Base-by-base conservation (phyloP, 352 stramenopile species). In the Phytophthora kernoviae region DNA sequence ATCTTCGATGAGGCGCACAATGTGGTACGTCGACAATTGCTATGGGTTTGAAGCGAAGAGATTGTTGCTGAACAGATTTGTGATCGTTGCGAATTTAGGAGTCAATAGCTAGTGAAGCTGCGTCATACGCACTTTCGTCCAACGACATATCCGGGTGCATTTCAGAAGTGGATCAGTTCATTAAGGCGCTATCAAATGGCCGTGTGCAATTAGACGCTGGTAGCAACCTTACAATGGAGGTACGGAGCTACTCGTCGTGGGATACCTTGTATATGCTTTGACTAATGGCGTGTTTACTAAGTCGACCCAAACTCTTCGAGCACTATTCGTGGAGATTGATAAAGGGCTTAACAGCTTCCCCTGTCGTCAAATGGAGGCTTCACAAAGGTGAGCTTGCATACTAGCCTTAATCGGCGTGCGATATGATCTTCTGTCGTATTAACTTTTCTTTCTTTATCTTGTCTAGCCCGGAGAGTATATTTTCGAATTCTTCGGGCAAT, bases 1-100 rank as follows among this genome's bases (percentile, higher is more conserved):
- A 98, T 99, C 48, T 99, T 99, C 59, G 98, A 99, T 63, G 98
- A 99, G 75, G 98, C 97, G 2, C 98, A 99, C 83, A 99, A 99
- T 72, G 81, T 99, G 47, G 96, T 99, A 82, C 32, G 75, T 37
- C 42, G 37, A 1, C 14, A 11, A 27, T 46, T 15, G 1, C 14
- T 21, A 18, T 15, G 48, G 1, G 1, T 21, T 41, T 55, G 7
- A 7, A 46, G 21, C 12, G 17, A 39, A 36, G 36, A 33, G 27
- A 20, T 12, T 34, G 6, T 53, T 52, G 17, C 18, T 40, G 17
- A 39, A 18, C 55, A 40, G 3, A 20, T 21, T 33, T 40, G 11
- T 37, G 15, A 27, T 55, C 6, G 6, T 7, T 26, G 24, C 12
- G 21, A n/a, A 15, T 26, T 11, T 20, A 91, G 85, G 89, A 97